Percentiles rank a stretch among this genome's conserved stretches.
Conservation (phyloP, 768 basidiomycete genomes). For the Russula ochroleuca region DNA sequence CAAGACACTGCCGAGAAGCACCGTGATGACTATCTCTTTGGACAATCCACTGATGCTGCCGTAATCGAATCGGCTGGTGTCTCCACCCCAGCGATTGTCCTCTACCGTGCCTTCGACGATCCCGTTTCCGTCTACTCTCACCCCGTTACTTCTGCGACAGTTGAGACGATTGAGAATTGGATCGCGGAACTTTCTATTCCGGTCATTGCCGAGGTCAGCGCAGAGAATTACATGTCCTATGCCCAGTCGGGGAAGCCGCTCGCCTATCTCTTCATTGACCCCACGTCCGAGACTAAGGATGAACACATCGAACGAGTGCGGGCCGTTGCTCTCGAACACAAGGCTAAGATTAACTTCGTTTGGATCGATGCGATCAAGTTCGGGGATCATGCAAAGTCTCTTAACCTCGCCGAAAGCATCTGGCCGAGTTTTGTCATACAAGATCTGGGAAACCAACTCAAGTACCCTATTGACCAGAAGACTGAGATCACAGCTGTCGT, state of each 20-base stretch:
- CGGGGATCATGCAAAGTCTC: slow-evolving; percentile 89
- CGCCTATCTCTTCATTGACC: slow-evolving; percentile 92
- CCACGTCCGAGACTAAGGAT: slow-evolving; percentile 60
- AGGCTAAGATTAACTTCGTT: slow-evolving; percentile 91
- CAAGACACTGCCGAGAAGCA: slow-evolving; percentile 75
- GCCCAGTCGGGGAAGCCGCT: slow-evolving; percentile 79
- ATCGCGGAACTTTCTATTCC: slow-evolving; percentile 81
- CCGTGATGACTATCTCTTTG: slow-evolving; percentile 93
- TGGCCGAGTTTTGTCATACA: slow-evolving; percentile 97
- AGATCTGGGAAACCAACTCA: slow-evolving; percentile 75
- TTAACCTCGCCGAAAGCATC: slow-evolving; percentile 78
- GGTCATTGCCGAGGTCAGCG: slow-evolving; percentile 85
- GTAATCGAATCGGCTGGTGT: slow-evolving; percentile 68
- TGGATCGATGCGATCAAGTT: slow-evolving; percentile 97
- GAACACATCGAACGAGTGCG: slow-evolving; percentile 61
- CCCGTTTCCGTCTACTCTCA: slow-evolving; percentile 65
- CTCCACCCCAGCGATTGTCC: slow-evolving; percentile 76
- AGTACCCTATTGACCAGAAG: slow-evolving; percentile 79
- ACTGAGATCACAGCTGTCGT: slow-evolving; percentile 54
- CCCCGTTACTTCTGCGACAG: slow-evolving; percentile 49
- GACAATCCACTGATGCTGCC: slow-evolving; percentile 69
- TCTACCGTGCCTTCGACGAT: slow-evolving; percentile 92
- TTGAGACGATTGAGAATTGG: slow-evolving; percentile 69
- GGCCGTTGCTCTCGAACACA: slow-evolving; percentile 76
- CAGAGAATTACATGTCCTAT: slow-evolving; percentile 89